Evolutionary conservation across 2,329 filamentous ascomycete species (phyloP), one percentile per base, ranked within the genome.

Genomic region (Diplodia seriata): DNA sequence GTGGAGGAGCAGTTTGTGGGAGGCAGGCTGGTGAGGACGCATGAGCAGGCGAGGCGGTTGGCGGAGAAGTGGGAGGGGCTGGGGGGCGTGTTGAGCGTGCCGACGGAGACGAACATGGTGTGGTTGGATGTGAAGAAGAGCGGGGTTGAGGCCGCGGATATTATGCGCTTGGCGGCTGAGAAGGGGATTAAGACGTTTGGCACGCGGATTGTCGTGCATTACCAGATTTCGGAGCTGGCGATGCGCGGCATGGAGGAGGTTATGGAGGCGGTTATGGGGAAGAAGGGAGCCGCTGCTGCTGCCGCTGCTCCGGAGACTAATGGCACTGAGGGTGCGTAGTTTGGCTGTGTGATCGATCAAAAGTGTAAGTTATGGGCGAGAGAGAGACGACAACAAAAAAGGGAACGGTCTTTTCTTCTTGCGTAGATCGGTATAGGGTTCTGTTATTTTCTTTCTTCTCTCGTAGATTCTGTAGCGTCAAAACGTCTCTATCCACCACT

Each of bases 31-130:
- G 78, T 80, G 36, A 81, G 82, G 61, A 86, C 85, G 9, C 91
- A 94, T 77, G 79, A 80, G 56, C 85, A 85, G 36, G 91, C 91
- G 2, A 85, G 85, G 76, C 81, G 81, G 72, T 82, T 94, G 29
- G 88, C 85, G 31, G 80, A 83, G 38, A 77, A 91, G 71, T 97
- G 93, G 93, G 85, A 82, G 5, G 81, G 80, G 18, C 82, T 89
- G 63, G 92, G 92, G 4, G 93, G 92, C 1, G 87, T 86, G 78
- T 79, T 93, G 68, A 79, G 84, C 23, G 84, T 89, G 69, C 90
- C 91, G 0, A 89, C 91, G 1, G 89, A 97, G 75, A 96, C 93
- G n/a, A 97, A 97, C 80, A 96, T 97, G 91, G 87, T 92, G 40
- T 97, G 92, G 92, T 75, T 96, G 68, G 90, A 96, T 76, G 81